Percentiles rank a stretch among this genome's conserved stretches.
Evolutionary conservation across 192 early-diverging fungal genomes (phyloP).

Genomic region (Haplosporangium gracile): DNA sequence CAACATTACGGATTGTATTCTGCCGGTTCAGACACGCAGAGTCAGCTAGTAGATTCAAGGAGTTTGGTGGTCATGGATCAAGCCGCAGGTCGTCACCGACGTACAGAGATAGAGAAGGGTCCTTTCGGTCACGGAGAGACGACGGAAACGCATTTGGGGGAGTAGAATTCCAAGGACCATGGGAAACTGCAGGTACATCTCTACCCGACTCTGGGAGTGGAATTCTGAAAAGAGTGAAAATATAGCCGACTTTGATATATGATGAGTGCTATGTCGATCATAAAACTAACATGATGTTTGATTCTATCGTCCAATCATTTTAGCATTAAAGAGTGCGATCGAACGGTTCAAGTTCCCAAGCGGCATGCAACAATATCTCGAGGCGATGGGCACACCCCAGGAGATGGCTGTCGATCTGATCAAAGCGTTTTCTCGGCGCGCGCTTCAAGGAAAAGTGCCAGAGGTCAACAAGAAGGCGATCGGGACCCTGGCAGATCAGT

Average conservation of each 20-base stretch:
- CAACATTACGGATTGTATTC: neutral
- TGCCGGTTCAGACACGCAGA: neutral
- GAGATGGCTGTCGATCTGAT: conserved; percentile 24
- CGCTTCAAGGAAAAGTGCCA: conserved; percentile 25
- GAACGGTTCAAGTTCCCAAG: conserved; percentile 34
- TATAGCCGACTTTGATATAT: neutral
- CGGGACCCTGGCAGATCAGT: conserved; percentile 14
- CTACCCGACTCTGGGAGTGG: neutral
- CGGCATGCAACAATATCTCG: conserved; percentile 28
- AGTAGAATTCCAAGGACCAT: conserved; percentile 20
- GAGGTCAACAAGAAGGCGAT: conserved; percentile 30
- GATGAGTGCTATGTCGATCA: neutral
- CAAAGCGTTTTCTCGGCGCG: conserved; percentile 2
- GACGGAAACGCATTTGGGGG: conserved; percentile 29
- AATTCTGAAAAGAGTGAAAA: neutral
- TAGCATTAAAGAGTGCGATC: conserved; percentile 38
- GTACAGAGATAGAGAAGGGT: neutral
- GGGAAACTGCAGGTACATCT: conserved; percentile 34
- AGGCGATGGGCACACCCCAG: conserved; percentile 33
- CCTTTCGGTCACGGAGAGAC: neutral
- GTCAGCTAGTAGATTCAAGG: neutral
- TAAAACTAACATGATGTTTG: neutral
- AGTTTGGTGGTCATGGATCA: neutral
- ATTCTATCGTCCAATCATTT: neutral
- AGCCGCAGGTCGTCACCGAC: neutral